These are phyloP conservation scores for Podospora sp. DNA, from an alignment of 495 filamentous ascomycete genomes.

Conservation along the genomic window DNA sequence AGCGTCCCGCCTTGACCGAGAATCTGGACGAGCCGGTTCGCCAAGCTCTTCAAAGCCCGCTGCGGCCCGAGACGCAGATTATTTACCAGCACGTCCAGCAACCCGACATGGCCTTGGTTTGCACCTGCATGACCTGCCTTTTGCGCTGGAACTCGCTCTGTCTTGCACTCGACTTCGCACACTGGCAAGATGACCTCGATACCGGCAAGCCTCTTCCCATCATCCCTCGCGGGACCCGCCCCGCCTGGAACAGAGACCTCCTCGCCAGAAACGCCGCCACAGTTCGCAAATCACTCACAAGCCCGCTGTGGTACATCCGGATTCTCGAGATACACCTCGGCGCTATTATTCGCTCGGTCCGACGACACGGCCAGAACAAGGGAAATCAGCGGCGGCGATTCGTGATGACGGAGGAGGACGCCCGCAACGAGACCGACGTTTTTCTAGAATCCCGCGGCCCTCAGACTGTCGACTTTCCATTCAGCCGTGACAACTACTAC, in stretches of 20 bases:
- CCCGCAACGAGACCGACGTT: slow-evolving; percentile 42
- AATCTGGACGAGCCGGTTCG: slow-evolving; percentile 42
- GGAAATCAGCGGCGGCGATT: slow-evolving; percentile 51
- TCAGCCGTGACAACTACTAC: slow-evolving; percentile 57
- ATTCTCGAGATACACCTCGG: slow-evolving; percentile 56
- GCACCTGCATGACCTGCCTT: slow-evolving; percentile 56
- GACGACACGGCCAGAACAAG: slow-evolving; percentile 49
- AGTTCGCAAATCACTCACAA: slow-evolving; percentile 44
- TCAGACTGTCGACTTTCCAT: slow-evolving; percentile 52
- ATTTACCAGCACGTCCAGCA: slow-evolving; percentile 53
- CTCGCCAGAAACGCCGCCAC: slow-evolving; percentile 41
- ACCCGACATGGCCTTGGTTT: slow-evolving; percentile 43
- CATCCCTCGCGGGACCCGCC: slow-evolving; percentile 45
- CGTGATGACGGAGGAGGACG: slow-evolving; percentile 49
- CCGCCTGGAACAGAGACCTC: slow-evolving; percentile 51
- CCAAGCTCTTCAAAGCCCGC: slow-evolving; percentile 35
- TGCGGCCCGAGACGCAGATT: slow-evolving; percentile 38
- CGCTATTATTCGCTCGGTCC: slow-evolving; percentile 52
- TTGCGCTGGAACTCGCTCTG: slow-evolving; percentile 56
- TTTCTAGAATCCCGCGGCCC: slow-evolving; percentile 53
- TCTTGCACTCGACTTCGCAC: slow-evolving; percentile 55
- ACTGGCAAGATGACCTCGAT: slow-evolving; percentile 57
- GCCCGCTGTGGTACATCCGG: slow-evolving; percentile 51
- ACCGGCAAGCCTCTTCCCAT: slow-evolving; percentile 53
- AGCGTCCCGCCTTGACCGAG: slow-evolving; percentile 45